Evolutionary conservation across 1,139 yeast genomes (phyloP).

Genomic region (Taphrina pruni): DNA sequence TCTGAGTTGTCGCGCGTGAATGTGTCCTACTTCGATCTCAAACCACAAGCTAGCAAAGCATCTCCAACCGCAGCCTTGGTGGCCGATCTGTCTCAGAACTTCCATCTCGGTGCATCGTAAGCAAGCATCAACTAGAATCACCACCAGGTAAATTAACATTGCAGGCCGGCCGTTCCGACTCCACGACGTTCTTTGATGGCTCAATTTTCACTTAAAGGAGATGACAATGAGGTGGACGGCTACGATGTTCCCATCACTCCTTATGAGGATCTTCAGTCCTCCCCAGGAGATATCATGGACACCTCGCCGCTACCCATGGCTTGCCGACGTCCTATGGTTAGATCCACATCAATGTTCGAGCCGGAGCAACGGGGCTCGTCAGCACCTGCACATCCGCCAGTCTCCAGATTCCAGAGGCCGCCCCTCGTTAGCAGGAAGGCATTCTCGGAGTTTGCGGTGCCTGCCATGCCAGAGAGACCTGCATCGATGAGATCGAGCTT

Average conservation of each 20-base stretch:
- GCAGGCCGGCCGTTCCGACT: slow-evolving; percentile 50
- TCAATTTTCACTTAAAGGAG: slow-evolving; percentile 45
- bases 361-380: slow-evolving; percentile 15
- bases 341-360: slow-evolving; percentile 37
- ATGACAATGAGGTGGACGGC: slow-evolving; percentile 42
- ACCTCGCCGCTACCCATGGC: slow-evolving; percentile 46
- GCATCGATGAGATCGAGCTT: slow-evolving; percentile 27
- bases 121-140: slow-evolving; percentile 22
- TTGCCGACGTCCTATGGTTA: slow-evolving; percentile 30
- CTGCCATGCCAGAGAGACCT: slow-evolving; percentile 38
- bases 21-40: slow-evolving; percentile 20
- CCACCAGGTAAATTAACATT: neutral
- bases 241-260: slow-evolving; percentile 42
- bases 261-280: slow-evolving; percentile 43
- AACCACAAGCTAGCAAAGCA: neutral
- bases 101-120: slow-evolving; percentile 54
- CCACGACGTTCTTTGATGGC: slow-evolving; percentile 52
- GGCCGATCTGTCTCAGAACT: slow-evolving; percentile 58
- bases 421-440: slow-evolving; percentile 20
- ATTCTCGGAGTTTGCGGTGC: slow-evolving; percentile 37
- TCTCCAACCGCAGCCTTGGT: slow-evolving; percentile 58
- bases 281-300: slow-evolving; percentile 45
- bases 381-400: slow-evolving; percentile 38
- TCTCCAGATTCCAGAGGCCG: slow-evolving; percentile 22
- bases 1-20: neutral